These are phyloP conservation scores for Polytolypa hystricis DNA, from an alignment of 2,329 filamentous ascomycete species.

Conservation along the genomic window DNA sequence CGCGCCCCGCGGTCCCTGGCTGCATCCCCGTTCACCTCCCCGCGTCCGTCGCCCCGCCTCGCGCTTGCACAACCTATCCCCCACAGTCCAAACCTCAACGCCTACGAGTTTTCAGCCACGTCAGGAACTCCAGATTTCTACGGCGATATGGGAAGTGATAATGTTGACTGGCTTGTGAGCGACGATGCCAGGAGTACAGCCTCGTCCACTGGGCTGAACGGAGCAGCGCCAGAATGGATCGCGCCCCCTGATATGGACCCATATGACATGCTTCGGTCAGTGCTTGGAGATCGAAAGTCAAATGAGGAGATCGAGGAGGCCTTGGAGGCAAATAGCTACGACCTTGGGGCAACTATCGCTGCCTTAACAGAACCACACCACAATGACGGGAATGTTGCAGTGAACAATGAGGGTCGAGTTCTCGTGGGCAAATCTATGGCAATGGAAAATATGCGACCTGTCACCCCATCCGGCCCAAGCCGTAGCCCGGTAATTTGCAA, in stretches of 20 bases:
- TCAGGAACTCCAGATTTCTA: conserved; percentile 75
- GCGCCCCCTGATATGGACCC: conserved; percentile 86
- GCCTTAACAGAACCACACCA: conserved; percentile 69
- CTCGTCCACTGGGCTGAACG: conserved; percentile 68
- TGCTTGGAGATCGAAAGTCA: conserved; percentile 75
- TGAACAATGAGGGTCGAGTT: conserved; percentile 51
- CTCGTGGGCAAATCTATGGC: conserved; percentile 85
- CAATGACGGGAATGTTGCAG: conserved; percentile 38
- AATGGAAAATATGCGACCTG: conserved; percentile 57
- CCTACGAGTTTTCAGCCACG: conserved; percentile 86
- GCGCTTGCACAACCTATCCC: conserved; percentile 89
- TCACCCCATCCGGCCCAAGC: conserved; percentile 63
- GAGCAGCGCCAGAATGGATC: conserved; percentile 70
- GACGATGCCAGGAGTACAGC: conserved; percentile 76
- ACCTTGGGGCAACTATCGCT: conserved; percentile 82
- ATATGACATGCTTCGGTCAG: conserved; percentile 93
- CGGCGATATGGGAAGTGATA: conserved; percentile 83
- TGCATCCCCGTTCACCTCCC: conserved; percentile 86
- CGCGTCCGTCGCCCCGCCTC: conserved; percentile 81
- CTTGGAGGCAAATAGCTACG: conserved; percentile 79
- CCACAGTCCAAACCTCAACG: conserved; percentile 85
- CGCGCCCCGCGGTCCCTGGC: conserved; percentile 65
- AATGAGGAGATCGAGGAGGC: conserved; percentile 94
- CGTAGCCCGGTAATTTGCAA: conserved; percentile 90
- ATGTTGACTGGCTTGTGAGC: conserved; percentile 89